These are phyloP conservation scores for Thielaviopsis cerberus DNA, from an alignment of 2,329 filamentous ascomycete genomes.

Conservation along the genomic window DNA sequence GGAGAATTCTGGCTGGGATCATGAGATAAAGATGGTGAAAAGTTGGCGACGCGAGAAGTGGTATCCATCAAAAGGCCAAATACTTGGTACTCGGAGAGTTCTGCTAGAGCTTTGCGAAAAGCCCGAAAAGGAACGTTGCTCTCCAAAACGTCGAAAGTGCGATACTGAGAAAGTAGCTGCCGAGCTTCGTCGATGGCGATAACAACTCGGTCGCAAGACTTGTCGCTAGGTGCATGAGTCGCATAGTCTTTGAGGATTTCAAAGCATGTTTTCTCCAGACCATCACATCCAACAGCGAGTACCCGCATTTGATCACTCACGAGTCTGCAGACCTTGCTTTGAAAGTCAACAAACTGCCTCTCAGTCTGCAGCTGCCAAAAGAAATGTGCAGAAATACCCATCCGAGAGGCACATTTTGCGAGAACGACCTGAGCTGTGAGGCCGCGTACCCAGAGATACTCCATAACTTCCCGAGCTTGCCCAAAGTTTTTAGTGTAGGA, in stretches of 20 bases:
- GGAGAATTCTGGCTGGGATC: neutral
- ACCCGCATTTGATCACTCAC: neutral
- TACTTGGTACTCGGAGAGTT: neutral
- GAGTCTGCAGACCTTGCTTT: neutral
- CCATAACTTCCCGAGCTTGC: neutral
- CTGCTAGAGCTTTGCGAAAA: neutral
- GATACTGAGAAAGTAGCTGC: neutral
- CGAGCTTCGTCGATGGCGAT: neutral
- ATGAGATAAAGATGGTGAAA: neutral
- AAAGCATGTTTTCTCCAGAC: neutral
- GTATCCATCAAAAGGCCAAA: neutral
- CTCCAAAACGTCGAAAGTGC: too few species aligned
- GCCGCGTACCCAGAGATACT: neutral
- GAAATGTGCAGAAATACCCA: neutral
- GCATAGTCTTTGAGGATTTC: neutral
- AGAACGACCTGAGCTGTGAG: neutral
- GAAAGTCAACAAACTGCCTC: neutral
- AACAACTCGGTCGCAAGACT: neutral
- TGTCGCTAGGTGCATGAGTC: neutral
- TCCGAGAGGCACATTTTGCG: neutral
- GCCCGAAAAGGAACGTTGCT: neutral
- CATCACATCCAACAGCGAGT: neutral
- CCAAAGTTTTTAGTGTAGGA: neutral
- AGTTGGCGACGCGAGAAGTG: neutral
- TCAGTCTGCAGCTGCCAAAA: neutral